These are phyloP conservation scores for Hydrangea macrophylla DNA, from an alignment of 148 eudicot genomes.

Conservation along the genomic window DNA sequence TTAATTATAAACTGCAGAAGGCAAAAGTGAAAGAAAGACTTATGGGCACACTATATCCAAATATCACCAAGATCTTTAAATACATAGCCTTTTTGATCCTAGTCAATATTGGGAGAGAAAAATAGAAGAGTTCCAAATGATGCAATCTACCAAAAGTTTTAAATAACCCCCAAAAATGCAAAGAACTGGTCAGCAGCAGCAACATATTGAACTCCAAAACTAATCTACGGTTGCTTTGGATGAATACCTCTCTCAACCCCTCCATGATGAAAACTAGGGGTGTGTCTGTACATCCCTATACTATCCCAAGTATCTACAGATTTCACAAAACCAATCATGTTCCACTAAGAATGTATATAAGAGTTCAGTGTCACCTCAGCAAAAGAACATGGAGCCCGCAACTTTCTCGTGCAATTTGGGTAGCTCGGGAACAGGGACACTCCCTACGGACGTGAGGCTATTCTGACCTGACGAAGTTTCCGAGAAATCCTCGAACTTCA, in stretches of 20 bases:
- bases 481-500: constrained; percentile 47
- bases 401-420: constrained; percentile 57
- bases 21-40: not conserved
- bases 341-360: not conserved
- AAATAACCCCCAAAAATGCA: not conserved
- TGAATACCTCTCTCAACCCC: constrained; percentile 1
- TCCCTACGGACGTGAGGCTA: constrained; percentile 39
- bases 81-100: not conserved
- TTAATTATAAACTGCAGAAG: too few relatives aligned
- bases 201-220: not conserved
- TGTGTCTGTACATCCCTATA: constrained; percentile 1
- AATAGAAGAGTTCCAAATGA: too few relatives aligned
- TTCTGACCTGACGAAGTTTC: constrained; percentile 41
- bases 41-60: not conserved
- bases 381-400: constrained; percentile 75
- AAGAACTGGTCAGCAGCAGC: not conserved
- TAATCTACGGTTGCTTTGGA: not conserved
- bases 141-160: not conserved
- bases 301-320: constrained; percentile 6
- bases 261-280: not conserved
- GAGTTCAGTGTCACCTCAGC: constrained; percentile 33
- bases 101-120: not conserved
- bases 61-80: not conserved
- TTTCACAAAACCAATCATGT: not conserved
- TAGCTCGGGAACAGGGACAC: constrained; percentile 45